Base-by-base conservation (phyloP, 2,329 filamentous ascomycete species). In the Alternaria viburni region DNA sequence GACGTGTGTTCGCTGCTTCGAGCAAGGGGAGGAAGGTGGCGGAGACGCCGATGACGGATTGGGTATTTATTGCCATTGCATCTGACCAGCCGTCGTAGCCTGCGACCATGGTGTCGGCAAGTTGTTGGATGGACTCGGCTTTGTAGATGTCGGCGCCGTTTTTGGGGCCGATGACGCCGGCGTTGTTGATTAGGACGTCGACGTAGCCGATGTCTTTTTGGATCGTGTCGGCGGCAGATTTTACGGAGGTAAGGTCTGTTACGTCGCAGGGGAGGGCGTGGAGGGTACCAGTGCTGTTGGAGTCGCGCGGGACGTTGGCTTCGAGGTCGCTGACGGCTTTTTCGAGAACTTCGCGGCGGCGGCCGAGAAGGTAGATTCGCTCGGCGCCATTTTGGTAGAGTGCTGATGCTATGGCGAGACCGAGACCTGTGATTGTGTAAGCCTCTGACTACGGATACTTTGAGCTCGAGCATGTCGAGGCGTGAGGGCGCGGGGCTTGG, bases 151-250 rank as follows among this genome's bases (percentile, higher is more conserved):
- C 77, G 6, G 67, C 76, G 36, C 79, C 81, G 54, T 80, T 79
- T n/a, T 64, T 71, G 0, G 85, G 84, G 0, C 85, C 83, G 5
- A 74, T 71, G 49, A 83, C 77, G 25, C 86, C 85, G 15, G 85
- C 84, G 66, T 87, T 87, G 70, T 84, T 83, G 70, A 87, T 79
- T 1, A 87, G 76, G 23, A 87, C 80, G 68, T 87, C 84, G 60
- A 87, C 81, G 66, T 84, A 81, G 45, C 81, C 82, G 4, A 72
- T 72, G 25, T 86, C 81, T 8, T 74, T 65, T 6, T 79, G 75
- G 46, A 86, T 80, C 2, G 74, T 73, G n/a, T 78, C 74, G 12
- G 81, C 83, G 5, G 80, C 82, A 5, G 68, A 68, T 17, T 78
- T 71, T 28, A 86, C 72, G 13, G 82, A 83, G 1, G 74, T 66